Conservation (phyloP, 108 stramenopile genomes). For the Cylindrotheca closterium region DNA sequence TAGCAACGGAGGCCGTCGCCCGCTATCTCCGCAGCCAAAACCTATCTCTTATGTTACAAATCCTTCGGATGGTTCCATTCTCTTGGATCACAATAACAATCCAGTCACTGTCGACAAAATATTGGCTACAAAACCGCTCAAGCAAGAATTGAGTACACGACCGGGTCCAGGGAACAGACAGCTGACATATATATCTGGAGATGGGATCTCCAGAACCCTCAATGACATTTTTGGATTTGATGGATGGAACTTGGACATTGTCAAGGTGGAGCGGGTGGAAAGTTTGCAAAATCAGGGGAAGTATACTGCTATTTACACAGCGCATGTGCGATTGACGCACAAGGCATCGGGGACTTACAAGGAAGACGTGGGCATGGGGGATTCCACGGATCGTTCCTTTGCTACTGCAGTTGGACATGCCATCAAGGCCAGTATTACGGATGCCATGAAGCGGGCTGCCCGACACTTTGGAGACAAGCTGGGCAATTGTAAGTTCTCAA, state of each 20-base stretch:
- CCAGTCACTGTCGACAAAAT: constrained; percentile 63
- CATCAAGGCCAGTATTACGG: constrained; percentile 77
- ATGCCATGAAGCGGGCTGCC: constrained; percentile 84
- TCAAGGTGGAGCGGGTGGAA: constrained; percentile 43
- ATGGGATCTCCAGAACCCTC: constrained; percentile 72
- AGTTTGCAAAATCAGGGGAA: constrained; percentile 44
- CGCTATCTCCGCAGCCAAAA: no score
- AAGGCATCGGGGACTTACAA: constrained; percentile 49
- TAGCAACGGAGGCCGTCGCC: no score
- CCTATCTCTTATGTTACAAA: constrained; percentile 31
- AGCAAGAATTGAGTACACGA: constrained; percentile 58
- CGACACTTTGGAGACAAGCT: constrained; percentile 69
- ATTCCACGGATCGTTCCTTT: constrained; percentile 66
- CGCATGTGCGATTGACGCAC: constrained; percentile 73
- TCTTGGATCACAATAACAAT: constrained; percentile 35
- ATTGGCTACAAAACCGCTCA: constrained; percentile 69
- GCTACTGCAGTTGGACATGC: constrained; percentile 73
- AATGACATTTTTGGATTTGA: constrained; percentile 86
- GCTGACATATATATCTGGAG: constrained; percentile 79
- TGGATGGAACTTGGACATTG: constrained; percentile 79
- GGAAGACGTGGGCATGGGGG: constrained; percentile 84
- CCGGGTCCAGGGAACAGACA: constrained; percentile 77
- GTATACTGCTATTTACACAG: constrained; percentile 56
- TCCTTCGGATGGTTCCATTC: constrained; percentile 40
- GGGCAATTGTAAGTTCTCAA: constrained; percentile 36